These are phyloP conservation scores for Aristolochia californica DNA, from an alignment of 164 flowering plant species.

Conservation along the genomic window DNA sequence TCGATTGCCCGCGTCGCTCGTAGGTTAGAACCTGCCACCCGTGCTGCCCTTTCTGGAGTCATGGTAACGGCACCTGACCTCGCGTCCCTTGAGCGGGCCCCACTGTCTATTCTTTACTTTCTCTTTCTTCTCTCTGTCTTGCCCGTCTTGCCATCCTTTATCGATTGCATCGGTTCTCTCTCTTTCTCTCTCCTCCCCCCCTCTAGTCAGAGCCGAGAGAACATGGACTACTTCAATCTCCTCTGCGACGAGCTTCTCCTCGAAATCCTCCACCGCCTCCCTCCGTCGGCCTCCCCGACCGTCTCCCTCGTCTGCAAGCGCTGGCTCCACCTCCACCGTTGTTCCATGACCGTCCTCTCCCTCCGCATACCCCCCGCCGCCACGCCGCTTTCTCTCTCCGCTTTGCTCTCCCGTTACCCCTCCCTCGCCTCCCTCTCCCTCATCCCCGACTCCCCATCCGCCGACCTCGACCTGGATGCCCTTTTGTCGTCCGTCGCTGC, in stretches of 20 bases:
- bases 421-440: slow-evolving; percentile 43
- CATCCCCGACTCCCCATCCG: slow-evolving; percentile 13
- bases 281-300: slow-evolving; percentile 22
- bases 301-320: slow-evolving; percentile 59
- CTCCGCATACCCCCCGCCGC: slow-evolving; percentile 21
- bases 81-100: not conserved
- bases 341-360: slow-evolving; percentile 43
- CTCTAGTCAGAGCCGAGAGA: slow-evolving; percentile 6
- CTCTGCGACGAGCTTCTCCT: slow-evolving; percentile 63
- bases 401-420: slow-evolving; percentile 46
- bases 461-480: slow-evolving; percentile 18
- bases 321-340: slow-evolving; percentile 62
- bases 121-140: not conserved
- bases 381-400: slow-evolving; percentile 15
- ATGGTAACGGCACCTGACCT: too few relatives aligned
- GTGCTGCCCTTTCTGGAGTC: too few relatives aligned
- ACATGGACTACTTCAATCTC: slow-evolving; percentile 33
- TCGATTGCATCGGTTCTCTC: not conserved
- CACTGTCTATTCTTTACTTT: not conserved
- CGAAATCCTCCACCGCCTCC: slow-evolving; percentile 54
- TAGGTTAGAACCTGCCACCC: too few relatives aligned
- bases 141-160: not conserved
- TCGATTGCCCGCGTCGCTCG: too few relatives aligned
- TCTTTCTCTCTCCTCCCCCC: not conserved
- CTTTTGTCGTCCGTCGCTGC: slow-evolving; percentile 43